A percentile compares a stretch with the other conserved stretches of the same genome.
Conservation (phyloP, 2,329 filamentous ascomycete genomes). For the Chrysosporium queenslandicum region DNA sequence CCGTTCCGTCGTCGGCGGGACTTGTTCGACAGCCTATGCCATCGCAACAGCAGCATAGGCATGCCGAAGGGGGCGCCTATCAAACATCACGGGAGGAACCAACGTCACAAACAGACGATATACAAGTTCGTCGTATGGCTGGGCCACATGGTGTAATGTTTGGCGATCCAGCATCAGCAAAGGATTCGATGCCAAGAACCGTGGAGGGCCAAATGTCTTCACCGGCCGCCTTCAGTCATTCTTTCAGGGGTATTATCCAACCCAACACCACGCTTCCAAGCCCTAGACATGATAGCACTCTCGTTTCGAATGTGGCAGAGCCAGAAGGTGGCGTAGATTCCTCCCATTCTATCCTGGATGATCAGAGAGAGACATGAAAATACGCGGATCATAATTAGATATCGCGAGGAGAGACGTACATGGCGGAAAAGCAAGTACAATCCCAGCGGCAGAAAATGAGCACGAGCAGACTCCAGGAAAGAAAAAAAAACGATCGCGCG, state of each 20-base stretch:
- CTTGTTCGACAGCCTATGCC: neutral
- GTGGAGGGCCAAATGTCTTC: constrained; percentile 13
- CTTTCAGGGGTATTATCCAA: constrained; percentile 14
- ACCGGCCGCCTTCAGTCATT: constrained; percentile 5
- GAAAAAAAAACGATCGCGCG: neutral
- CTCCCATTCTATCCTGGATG: constrained; percentile 6
- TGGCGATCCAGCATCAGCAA: constrained; percentile 4
- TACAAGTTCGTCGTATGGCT: constrained; percentile 14
- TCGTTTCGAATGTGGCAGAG: constrained; percentile 6
- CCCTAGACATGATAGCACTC: constrained; percentile 8
- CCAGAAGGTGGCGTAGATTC: constrained; percentile 8
- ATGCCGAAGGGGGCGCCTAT: neutral
- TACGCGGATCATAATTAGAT: neutral
- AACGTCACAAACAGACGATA: constrained; percentile 14
- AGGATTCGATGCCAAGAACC: constrained; percentile 15
- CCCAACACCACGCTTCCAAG: constrained; percentile 3
- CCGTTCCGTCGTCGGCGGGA: neutral
- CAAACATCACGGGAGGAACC: constrained; percentile 5
- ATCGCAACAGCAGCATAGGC: neutral
- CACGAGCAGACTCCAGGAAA: neutral
- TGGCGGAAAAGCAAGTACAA: neutral
- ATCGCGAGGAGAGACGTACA: neutral
- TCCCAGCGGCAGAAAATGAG: neutral
- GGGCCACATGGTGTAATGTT: constrained; percentile 8
- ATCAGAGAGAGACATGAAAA: constrained; percentile 7